These are phyloP conservation scores for Raphanus hybrid DNA, from an alignment of 441 rosid genomes.

Conservation along the genomic window DNA sequence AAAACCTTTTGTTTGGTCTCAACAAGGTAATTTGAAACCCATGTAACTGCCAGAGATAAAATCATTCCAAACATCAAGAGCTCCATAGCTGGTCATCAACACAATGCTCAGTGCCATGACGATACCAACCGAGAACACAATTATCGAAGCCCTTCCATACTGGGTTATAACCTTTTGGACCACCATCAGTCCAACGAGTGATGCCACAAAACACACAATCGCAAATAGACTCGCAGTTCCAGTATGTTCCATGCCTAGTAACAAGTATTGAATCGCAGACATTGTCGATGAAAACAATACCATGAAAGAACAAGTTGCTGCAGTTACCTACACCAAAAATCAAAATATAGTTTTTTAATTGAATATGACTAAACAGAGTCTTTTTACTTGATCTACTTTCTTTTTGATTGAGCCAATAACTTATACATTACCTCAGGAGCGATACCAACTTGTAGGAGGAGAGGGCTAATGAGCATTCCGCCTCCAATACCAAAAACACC, in stretches of 20 bases:
- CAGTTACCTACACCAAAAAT: slow-evolving; percentile 49
- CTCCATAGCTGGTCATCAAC: slow-evolving; percentile 75
- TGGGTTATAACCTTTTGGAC: slow-evolving; percentile 54
- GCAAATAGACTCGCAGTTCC: slow-evolving; percentile 55
- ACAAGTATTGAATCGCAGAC: slow-evolving; percentile 81
- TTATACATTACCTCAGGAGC: slow-evolving; percentile 61
- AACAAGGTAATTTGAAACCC: slow-evolving; percentile 74
- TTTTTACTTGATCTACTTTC: not conserved
- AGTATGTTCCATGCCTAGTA: slow-evolving; percentile 73
- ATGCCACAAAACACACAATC: slow-evolving; percentile 64
- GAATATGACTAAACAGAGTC: not conserved
- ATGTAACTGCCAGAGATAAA: slow-evolving; percentile 55
- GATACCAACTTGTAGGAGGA: slow-evolving; percentile 82
- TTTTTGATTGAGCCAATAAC: not conserved
- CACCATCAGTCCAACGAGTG: slow-evolving; percentile 45
- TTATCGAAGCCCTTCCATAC: slow-evolving; percentile 80
- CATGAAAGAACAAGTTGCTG: slow-evolving; percentile 96
- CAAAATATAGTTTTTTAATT: not conserved
- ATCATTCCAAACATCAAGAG: slow-evolving; percentile 69
- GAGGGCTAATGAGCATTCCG: slow-evolving; percentile 94
- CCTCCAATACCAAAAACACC: slow-evolving; percentile 95
- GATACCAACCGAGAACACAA: slow-evolving; percentile 65
- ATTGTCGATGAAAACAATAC: slow-evolving; percentile 90
- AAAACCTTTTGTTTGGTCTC: slow-evolving; percentile 21
- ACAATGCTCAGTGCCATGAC: slow-evolving; percentile 77